These are phyloP conservation scores for Aspergillaceae sp. DNA, from an alignment of 2,329 filamentous ascomycete species.

Conservation along the genomic window DNA sequence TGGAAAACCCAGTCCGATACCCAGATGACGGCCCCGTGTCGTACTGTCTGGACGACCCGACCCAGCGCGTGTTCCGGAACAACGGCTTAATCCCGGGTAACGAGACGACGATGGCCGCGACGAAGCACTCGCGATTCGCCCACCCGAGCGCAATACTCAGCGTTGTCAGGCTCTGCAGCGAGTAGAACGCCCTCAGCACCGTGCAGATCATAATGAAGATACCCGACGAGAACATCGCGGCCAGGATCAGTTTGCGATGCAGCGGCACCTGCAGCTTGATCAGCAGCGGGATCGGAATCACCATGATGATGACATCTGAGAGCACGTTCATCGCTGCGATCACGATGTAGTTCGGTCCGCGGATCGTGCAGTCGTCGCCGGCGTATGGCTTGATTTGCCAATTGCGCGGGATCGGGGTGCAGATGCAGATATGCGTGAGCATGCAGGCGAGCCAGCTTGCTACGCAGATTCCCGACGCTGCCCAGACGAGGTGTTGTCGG, in stretches of 20 bases:
- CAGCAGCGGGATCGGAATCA: constrained; percentile 16
- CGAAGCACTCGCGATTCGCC: constrained; percentile 18
- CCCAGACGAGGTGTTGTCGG: constrained; percentile 16
- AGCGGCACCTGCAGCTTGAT: constrained; percentile 11
- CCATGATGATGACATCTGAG: constrained; percentile 14
- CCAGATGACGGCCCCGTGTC: not conserved
- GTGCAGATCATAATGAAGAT: constrained; percentile 21
- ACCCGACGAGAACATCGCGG: constrained; percentile 18
- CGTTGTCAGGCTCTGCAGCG: constrained; percentile 11
- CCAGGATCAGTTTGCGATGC: constrained; percentile 14
- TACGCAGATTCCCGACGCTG: constrained; percentile 15
- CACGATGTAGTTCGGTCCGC: constrained; percentile 13
- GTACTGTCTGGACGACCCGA: not conserved
- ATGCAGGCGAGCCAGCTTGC: constrained; percentile 20
- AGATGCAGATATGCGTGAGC: constrained; percentile 22
- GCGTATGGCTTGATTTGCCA: constrained; percentile 27
- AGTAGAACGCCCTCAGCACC: constrained; percentile 19
- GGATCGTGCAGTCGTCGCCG: constrained; percentile 17
- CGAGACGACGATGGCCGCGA: constrained; percentile 17
- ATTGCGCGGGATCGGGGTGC: constrained; percentile 17
- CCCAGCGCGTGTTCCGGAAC: constrained; percentile 10
- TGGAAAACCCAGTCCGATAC: constrained; percentile 2
- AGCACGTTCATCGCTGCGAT: constrained; percentile 12
- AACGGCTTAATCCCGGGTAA: constrained; percentile 19
- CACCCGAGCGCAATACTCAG: constrained; percentile 16